phyloP scores from a whole-genome alignment of 2,329 filamentous ascomycete genomes.

The Verticillium alfalfae region DNA sequence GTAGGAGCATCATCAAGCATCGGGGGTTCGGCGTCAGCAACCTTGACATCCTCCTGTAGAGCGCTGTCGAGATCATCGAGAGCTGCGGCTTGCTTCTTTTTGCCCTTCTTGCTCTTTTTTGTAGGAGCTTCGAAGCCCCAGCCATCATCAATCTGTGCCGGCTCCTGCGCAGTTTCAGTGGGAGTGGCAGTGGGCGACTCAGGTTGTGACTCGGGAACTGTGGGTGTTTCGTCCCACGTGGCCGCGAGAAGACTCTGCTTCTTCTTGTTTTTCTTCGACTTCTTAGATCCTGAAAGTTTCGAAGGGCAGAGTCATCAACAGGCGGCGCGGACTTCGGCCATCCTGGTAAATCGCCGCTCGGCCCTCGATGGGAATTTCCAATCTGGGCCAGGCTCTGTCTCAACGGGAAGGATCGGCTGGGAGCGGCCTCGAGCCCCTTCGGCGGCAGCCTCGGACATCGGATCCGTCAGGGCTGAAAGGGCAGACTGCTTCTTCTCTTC shows the following conservation, averaged over 20 bases:
- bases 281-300: neutral
- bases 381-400: too few species aligned
- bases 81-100: constrained; percentile 15
- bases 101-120: constrained; percentile 27
- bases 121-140: constrained; percentile 3
- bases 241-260: constrained; percentile 6
- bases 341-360: neutral
- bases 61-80: constrained; percentile 3
- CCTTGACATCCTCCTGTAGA: neutral
- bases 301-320: neutral
- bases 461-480: neutral
- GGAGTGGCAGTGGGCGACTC: neutral
- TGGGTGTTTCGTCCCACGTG: neutral
- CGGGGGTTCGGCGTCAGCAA: neutral
- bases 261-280: constrained; percentile 14
- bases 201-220: neutral
- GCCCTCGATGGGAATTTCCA: neutral
- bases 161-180: neutral
- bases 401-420: neutral
- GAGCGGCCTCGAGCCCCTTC: neutral
- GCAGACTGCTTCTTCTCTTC: constrained; percentile 6
- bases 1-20: neutral
- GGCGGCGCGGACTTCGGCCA: constrained; percentile 4
- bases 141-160: neutral
- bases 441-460: neutral